These are phyloP conservation scores for Dictyostelium brefeldianum DNA, from an alignment of 78 protist species.

Conservation along the genomic window DNA sequence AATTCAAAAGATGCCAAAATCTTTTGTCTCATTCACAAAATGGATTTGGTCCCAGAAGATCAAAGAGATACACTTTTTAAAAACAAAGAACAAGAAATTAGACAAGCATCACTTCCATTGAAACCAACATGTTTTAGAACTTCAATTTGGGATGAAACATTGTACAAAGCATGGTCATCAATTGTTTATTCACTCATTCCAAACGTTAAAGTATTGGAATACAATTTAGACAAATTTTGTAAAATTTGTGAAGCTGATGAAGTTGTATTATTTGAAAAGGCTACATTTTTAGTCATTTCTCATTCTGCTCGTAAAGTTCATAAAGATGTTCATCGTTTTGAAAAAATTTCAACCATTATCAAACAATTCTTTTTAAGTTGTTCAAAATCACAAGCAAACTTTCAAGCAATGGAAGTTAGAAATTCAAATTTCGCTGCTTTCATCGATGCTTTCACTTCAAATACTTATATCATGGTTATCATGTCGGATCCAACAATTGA, in stretches of 20 bases:
- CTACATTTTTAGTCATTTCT: slow-evolving; percentile 95
- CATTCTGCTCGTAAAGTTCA: slow-evolving; percentile 88
- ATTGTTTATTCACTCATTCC: slow-evolving; percentile 97
- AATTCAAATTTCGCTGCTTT: slow-evolving; percentile 93
- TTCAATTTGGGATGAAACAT: slow-evolving; percentile 99
- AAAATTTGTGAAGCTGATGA: slow-evolving; percentile 97
- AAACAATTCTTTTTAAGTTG: slow-evolving; percentile 97
- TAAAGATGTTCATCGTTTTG: slow-evolving; percentile 93
- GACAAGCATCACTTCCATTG: slow-evolving; percentile 83
- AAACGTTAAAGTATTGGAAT: slow-evolving; percentile 89
- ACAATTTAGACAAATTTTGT: slow-evolving; percentile 91
- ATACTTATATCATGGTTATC: slow-evolving; percentile 98
- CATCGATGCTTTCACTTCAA: slow-evolving; percentile 96
- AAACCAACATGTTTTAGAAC: slow-evolving; percentile 93
- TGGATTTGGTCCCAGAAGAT: slow-evolving; percentile 96
- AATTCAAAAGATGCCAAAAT: slow-evolving; percentile 92
- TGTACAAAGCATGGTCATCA: slow-evolving; percentile 96
- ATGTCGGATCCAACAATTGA: slow-evolving; percentile 91
- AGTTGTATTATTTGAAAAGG: slow-evolving; percentile 94
- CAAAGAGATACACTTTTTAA: slow-evolving; percentile 84
- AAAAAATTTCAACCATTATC: slow-evolving; percentile 96
- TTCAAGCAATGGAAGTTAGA: slow-evolving; percentile 87
- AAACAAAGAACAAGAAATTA: slow-evolving; percentile 84
- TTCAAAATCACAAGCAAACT: slow-evolving; percentile 80
- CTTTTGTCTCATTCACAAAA: slow-evolving; percentile 97